A percentile compares a stretch with the other conserved stretches of the same genome.
These are phyloP conservation scores for Hyaloperonospora brassicae DNA, from an alignment of 352 stramenopile species.

Conservation along the genomic window DNA sequence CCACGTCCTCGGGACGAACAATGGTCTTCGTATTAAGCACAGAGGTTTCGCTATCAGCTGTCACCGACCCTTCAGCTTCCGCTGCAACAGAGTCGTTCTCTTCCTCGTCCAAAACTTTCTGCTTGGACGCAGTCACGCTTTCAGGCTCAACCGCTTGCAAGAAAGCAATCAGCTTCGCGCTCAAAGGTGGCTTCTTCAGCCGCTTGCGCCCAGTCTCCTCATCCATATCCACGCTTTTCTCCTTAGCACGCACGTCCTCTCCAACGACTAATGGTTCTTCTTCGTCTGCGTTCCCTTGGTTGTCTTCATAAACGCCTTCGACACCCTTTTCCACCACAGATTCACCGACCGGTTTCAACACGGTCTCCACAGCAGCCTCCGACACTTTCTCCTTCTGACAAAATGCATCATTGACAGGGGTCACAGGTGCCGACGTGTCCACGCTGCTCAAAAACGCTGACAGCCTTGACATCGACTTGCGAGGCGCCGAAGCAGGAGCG, in stretches of 20 bases:
- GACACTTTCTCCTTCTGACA: conserved; percentile 13
- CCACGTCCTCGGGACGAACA: conserved; percentile 9
- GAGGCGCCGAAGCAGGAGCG: conserved; percentile 13
- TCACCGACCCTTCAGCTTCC: conserved; percentile 20
- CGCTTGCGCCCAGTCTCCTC: conserved; percentile 11
- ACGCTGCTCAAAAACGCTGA: conserved; percentile 63
- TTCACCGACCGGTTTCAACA: conserved; percentile 12
- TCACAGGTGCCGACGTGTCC: conserved; percentile 16
- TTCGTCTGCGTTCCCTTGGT: conserved; percentile 20
- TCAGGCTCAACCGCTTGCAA: conserved; percentile 37
- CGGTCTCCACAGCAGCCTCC: conserved; percentile 19
- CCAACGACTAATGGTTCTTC: conserved; percentile 8
- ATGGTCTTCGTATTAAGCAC: conserved; percentile 18
- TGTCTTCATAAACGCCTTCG: conserved; percentile 21
- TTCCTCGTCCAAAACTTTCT: conserved; percentile 6
- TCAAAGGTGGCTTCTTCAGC: conserved; percentile 26
- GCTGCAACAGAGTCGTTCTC: conserved; percentile 22
- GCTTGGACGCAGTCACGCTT: conserved; percentile 1
- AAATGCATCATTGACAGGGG: conserved; percentile 12
- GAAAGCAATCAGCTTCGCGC: conserved; percentile 48
- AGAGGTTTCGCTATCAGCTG: conserved; percentile 25
- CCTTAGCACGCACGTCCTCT: conserved; percentile 8
- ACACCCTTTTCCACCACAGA: conserved; percentile 11
- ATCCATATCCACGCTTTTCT: conserved; percentile 12
- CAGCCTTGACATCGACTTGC: conserved; percentile 40